Evolutionary conservation across 2,329 filamentous ascomycete genomes (phyloP), one percentile per base, ranked within the genome.

Genomic region (Colletotrichum musicola): DNA sequence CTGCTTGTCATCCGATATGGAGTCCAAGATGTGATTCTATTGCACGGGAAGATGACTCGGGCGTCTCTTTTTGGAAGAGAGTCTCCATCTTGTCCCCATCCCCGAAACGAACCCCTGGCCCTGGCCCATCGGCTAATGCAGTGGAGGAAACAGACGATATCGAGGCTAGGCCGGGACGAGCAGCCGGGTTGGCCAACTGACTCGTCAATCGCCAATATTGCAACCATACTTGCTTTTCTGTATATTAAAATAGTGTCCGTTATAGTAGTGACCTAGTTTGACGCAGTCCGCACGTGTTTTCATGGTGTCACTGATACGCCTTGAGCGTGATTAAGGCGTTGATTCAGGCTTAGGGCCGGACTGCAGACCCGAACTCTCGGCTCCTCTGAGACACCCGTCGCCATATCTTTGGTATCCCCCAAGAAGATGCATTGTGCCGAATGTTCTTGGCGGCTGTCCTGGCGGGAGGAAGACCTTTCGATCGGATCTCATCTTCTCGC

Each of bases 41-140:
- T 60, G 50, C 56, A 25, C 13, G 49, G 35, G 35, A 56, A 25
- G 65, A 68, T 56, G 62, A 56, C 65, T 68, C 62, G 55, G 50
- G 20, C 25, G 30, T 10, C 55, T 50, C 6, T 50, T 65, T 61
- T 65, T 50, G 66, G 50, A 25, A 10, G 9, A 27, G 6, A 13
- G 44, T 50, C 62, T 25, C 66, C 62, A 61, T 68, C 35, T 40
- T 50, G 7, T 35, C 30, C 10, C 30, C 30, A 35, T 35, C 30
- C 30, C 25, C 66, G 62, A 68, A 68, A 68, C 66, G 56, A 64
- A 61, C 66, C 66, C 65, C 62, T 68, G 66, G 49, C 12, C 54
- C 27, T 30, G 25, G 50, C 54, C 50, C 14, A 44, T 50, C 47
- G 54, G 30, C 42, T 50, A 22, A 12, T 18, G 61, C 50, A 14